Conservation (phyloP, 208 protist genomes). For the Entamoeba moshkovskii region DNA sequence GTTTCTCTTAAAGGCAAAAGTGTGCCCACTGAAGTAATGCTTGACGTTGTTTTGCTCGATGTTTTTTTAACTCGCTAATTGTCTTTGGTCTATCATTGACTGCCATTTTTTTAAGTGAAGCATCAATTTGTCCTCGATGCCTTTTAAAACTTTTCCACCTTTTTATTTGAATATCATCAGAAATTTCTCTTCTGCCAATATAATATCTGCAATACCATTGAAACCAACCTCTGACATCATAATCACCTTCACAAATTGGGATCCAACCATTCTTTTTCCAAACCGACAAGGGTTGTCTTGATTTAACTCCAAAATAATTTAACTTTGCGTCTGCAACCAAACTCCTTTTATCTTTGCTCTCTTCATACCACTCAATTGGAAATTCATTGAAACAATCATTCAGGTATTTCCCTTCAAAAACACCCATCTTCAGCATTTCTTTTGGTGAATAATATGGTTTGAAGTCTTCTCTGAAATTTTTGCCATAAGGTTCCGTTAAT, state of each 20-base stretch:
- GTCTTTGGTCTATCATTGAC: no score
- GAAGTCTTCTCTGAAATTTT: conserved; percentile 8
- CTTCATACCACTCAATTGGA: conserved; percentile 18
- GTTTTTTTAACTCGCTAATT: no score
- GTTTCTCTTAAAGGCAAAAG: no score
- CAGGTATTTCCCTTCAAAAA: conserved; percentile 18
- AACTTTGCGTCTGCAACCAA: no score
- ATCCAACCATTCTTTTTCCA: not conserved
- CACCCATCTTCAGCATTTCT: conserved; percentile 10
- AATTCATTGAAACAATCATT: conserved; percentile 13
- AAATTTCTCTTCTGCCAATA: not conserved
- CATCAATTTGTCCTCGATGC: not conserved
- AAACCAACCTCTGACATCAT: not conserved
- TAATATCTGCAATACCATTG: not conserved
- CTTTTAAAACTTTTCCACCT: not conserved
- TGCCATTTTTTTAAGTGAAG: not conserved
- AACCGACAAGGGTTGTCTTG: not conserved
- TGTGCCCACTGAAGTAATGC: no score
- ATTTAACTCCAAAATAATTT: not conserved
- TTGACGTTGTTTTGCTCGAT: no score
- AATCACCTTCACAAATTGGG: not conserved
- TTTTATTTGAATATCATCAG: not conserved
- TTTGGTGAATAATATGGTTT: not conserved
- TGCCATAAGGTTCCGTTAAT: no score
- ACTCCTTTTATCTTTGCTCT: not conserved